Evolutionary conservation across 257 asterid species (phyloP).

Genomic region (Fraxinus cuspidata): DNA sequence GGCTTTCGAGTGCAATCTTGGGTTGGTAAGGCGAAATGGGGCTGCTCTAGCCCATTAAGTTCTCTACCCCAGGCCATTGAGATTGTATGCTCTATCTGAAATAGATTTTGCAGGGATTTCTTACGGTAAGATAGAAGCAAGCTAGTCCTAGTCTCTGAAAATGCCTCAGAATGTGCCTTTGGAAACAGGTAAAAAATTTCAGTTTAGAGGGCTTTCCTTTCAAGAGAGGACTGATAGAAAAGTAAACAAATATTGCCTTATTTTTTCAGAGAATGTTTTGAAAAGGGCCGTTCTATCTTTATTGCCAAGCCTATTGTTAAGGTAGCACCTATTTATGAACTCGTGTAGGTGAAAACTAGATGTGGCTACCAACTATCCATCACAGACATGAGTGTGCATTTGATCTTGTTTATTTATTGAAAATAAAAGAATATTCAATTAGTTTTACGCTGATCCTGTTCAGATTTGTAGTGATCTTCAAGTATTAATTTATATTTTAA

Average conservation of each 20-base stretch:
- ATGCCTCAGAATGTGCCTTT: not conserved
- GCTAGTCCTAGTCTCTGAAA: not conserved
- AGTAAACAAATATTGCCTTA: not conserved
- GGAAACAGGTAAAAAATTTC: not conserved
- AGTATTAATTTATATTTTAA: not conserved
- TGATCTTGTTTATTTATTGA: not conserved
- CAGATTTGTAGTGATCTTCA: constrained; percentile 4
- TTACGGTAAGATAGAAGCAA: not conserved
- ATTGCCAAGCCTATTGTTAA: not conserved
- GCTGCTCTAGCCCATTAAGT: not conserved
- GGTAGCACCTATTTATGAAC: not conserved
- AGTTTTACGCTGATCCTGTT: constrained; percentile 1
- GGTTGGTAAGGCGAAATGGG: not conserved
- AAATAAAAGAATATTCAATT: not conserved
- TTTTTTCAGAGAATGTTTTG: not conserved
- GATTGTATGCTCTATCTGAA: not conserved
- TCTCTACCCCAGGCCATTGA: constrained; percentile 7
- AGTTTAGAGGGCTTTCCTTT: not conserved
- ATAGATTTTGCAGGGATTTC: not conserved
- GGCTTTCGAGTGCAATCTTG: not conserved
- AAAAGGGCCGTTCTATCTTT: not conserved
- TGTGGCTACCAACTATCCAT: not conserved
- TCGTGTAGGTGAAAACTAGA: not conserved
- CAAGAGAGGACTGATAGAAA: not conserved
- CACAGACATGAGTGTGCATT: not conserved